Conservation (phyloP, 2,329 filamentous ascomycete species). For the Colletotrichum phormii region DNA sequence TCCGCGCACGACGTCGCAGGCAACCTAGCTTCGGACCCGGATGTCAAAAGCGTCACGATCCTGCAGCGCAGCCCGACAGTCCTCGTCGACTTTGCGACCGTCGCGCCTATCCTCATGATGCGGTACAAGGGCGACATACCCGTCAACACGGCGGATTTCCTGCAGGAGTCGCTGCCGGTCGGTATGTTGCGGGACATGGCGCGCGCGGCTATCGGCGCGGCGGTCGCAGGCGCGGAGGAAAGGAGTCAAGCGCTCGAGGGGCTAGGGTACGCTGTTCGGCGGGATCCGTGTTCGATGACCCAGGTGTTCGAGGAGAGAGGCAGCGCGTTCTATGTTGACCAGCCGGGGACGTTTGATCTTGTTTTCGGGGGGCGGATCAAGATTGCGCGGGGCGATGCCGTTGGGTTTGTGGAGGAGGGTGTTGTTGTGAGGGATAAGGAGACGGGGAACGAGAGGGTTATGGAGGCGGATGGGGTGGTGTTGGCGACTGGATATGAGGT, state of each 20-base stretch:
- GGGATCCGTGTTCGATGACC: not conserved
- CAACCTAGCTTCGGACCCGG: constrained; percentile 57
- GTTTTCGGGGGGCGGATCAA: constrained; percentile 54
- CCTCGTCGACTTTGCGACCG: constrained; percentile 55
- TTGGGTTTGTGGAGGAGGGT: constrained; percentile 43
- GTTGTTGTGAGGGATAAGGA: constrained; percentile 44
- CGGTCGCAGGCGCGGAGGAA: constrained; percentile 51
- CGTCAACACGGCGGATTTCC: constrained; percentile 62
- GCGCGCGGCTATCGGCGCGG: constrained; percentile 51
- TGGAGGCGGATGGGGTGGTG: constrained; percentile 55
- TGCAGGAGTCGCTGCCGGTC: constrained; percentile 56
- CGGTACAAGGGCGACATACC: constrained; percentile 51
- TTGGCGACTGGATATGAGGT: constrained; percentile 56
- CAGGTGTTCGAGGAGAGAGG: constrained; percentile 11
- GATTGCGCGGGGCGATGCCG: constrained; percentile 44
- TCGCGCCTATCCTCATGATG: constrained; percentile 53
- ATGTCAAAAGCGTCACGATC: constrained; percentile 60
- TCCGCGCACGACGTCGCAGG: constrained; percentile 63
- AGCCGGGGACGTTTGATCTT: constrained; percentile 46
- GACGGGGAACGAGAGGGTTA: constrained; percentile 15
- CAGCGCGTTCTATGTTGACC: constrained; percentile 50
- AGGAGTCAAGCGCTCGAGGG: constrained; percentile 56
- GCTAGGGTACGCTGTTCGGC: constrained; percentile 53
- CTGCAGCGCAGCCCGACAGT: constrained; percentile 64
- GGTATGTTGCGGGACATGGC: constrained; percentile 59